Conservation (phyloP, 1,139 yeast species). For the Protomyces arabidopsidicola region DNA sequence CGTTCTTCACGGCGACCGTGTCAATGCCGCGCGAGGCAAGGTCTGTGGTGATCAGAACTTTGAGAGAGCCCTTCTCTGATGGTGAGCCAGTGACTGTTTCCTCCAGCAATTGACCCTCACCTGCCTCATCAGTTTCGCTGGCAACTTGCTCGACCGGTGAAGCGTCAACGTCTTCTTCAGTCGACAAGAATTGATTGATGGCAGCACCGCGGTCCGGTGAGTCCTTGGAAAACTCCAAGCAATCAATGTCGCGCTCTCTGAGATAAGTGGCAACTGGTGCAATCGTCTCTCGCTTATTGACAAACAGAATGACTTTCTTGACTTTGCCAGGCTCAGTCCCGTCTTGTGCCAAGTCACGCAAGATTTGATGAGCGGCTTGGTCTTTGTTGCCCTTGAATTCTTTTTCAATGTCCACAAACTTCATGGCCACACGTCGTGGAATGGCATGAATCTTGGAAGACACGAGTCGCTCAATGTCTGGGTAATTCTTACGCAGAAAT, state of each 20-base stretch:
- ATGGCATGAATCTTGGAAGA: slow-evolving; percentile 80
- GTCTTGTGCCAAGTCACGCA: slow-evolving; percentile 79
- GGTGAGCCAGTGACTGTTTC: background rate
- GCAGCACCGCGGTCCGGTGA: slow-evolving; percentile 56
- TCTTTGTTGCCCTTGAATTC: slow-evolving; percentile 24
- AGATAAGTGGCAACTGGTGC: slow-evolving; percentile 54
- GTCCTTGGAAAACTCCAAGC: slow-evolving; percentile 62
- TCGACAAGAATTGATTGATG: slow-evolving; percentile 55
- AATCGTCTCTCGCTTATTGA: slow-evolving; percentile 68
- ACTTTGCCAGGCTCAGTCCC: slow-evolving; percentile 72
- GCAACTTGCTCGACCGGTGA: background rate
- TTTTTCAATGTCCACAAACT: slow-evolving; percentile 60
- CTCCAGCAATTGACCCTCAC: slow-evolving; percentile 19
- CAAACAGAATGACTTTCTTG: slow-evolving; percentile 82
- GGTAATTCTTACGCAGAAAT: slow-evolving; percentile 58
- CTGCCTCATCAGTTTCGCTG: slow-evolving; percentile 19
- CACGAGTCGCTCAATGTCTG: slow-evolving; percentile 61
- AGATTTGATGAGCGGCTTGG: slow-evolving; percentile 41
- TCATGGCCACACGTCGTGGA: slow-evolving; percentile 67
- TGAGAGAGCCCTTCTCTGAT: slow-evolving; percentile 36
- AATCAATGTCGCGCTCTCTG: slow-evolving; percentile 55
- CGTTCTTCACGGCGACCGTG: slow-evolving; percentile 74
- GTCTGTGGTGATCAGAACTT: slow-evolving; percentile 84
- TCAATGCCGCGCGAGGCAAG: slow-evolving; percentile 85
- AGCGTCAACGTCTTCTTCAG: slow-evolving; percentile 34